Percentiles rank a stretch among this genome's conserved stretches.
phyloP scores from a whole-genome alignment of 176 grass and related monocot genomes.

The Puya raimondii region DNA sequence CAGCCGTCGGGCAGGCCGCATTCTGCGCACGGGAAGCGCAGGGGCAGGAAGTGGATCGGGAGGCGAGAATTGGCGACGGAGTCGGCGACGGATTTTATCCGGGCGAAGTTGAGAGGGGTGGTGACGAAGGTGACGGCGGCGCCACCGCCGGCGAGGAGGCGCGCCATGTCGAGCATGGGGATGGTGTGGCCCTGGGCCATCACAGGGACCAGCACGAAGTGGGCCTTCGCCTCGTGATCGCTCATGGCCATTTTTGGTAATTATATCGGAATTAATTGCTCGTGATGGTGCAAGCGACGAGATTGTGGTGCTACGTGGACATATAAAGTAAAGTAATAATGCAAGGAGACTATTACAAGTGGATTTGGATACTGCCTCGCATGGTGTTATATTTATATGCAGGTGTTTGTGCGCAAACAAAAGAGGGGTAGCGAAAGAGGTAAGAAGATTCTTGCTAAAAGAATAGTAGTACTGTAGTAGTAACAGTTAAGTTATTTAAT shows the following conservation, averaged over 20 bases:
- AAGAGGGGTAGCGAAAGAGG: too few relatives aligned
- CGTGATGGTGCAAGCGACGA: too few relatives aligned
- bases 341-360: too few relatives aligned
- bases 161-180: slow-evolving; percentile 49
- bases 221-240: slow-evolving; percentile 11
- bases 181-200: slow-evolving; percentile 55
- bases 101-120: slow-evolving; percentile 24
- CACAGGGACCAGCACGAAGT: slow-evolving; percentile 47
- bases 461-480: too few relatives aligned
- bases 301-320: too few relatives aligned
- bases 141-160: slow-evolving; percentile 27
- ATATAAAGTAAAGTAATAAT: too few relatives aligned
- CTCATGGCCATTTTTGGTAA: slow-evolving; percentile 16
- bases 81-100: slow-evolving; percentile 23
- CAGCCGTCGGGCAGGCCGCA: slow-evolving; percentile 45
- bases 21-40: slow-evolving; percentile 40
- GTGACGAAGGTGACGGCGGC: slow-evolving; percentile 37
- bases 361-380: too few relatives aligned
- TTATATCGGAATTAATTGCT: too few relatives aligned
- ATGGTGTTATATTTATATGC: too few relatives aligned
- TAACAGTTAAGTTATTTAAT: too few relatives aligned
- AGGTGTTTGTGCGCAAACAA: too few relatives aligned
- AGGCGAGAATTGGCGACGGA: slow-evolving; percentile 3
- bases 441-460: too few relatives aligned
- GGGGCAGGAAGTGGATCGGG: slow-evolving; percentile 29